These are phyloP conservation scores for Penicillium odoratum DNA, from an alignment of 495 filamentous ascomycete species.

Conservation along the genomic window DNA sequence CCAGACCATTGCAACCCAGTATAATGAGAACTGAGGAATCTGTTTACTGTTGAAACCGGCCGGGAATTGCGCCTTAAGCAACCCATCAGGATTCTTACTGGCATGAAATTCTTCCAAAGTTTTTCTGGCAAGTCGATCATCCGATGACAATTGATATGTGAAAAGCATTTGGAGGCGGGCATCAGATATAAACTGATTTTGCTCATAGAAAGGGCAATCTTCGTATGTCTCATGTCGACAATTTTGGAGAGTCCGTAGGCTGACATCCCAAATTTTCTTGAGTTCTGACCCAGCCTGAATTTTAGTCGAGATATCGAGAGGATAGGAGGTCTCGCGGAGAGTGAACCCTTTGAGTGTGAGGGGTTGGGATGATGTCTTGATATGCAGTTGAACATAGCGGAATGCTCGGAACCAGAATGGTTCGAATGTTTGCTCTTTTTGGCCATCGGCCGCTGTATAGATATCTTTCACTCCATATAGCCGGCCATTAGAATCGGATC, in stretches of 20 bases:
- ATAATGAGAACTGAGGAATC: conserved; percentile 30
- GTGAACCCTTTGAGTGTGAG: conserved; percentile 11
- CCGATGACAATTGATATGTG: conserved; percentile 25
- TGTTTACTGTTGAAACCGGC: conserved; percentile 18
- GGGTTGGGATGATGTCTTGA: conserved; percentile 9
- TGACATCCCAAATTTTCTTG: conserved; percentile 26
- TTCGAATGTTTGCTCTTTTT: conserved; percentile 15
- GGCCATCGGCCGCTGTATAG: conserved; percentile 16
- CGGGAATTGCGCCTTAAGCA: conserved; percentile 28
- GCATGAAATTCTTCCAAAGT: conserved; percentile 28
- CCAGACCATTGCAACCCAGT: conserved; percentile 24
- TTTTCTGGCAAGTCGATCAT: conserved; percentile 30
- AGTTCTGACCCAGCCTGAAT: conserved; percentile 12
- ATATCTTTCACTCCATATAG: conserved; percentile 25
- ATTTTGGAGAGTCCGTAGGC: conserved; percentile 24
- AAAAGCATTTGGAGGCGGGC: conserved; percentile 27
- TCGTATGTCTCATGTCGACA: conserved; percentile 34
- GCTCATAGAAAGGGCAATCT: conserved; percentile 36
- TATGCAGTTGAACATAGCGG: conserved; percentile 25
- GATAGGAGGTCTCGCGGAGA: conserved; percentile 23
- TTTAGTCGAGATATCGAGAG: conserved; percentile 21
- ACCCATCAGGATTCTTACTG: conserved; percentile 21
- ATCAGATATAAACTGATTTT: conserved; percentile 32
- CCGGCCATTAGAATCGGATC: conserved; percentile 16
- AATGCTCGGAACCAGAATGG: conserved; percentile 34